Percentiles rank a stretch among this genome's conserved stretches.
These are phyloP conservation scores for Leccinellum luteum DNA, from an alignment of 768 basidiomycete species.

Conservation along the genomic window DNA sequence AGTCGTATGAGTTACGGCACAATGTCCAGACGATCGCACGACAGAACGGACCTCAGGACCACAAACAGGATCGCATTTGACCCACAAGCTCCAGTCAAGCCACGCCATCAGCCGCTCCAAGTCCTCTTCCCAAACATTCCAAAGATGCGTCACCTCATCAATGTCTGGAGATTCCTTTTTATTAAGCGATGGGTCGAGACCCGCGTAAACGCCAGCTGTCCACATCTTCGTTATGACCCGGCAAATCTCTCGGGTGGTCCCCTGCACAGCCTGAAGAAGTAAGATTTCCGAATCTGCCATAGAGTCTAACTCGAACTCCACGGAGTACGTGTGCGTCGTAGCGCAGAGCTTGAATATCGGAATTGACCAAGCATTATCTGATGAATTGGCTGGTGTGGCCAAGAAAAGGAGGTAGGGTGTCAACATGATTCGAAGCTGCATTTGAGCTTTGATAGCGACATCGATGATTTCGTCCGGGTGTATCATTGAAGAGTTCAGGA, in stretches of 20 bases:
- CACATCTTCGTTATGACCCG: constrained; percentile 45
- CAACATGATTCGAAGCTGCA: constrained; percentile 29
- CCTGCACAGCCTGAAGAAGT: constrained; percentile 28
- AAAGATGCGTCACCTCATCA: constrained; percentile 5
- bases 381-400: constrained; percentile 3
- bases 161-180: not conserved
- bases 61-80: constrained; percentile 47
- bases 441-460: constrained; percentile 11
- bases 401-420: constrained; percentile 27
- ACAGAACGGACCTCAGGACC: constrained; percentile 38
- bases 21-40: not conserved
- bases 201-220: constrained; percentile 37
- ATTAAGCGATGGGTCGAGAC: constrained; percentile 13
- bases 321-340: constrained; percentile 22
- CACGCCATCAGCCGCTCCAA: constrained; percentile 42
- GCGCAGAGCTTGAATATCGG: constrained; percentile 32
- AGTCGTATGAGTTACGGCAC: not conserved
- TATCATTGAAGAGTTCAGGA: constrained; percentile 16
- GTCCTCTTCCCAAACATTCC: constrained; percentile 35
- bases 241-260: constrained; percentile 45
- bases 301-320: constrained; percentile 1
- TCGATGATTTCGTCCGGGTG: constrained; percentile 3
- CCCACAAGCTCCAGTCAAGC: constrained; percentile 55
- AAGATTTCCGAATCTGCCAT: constrained; percentile 31
- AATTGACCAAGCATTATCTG: constrained; percentile 24